These are phyloP conservation scores for Musa itinerans DNA, from an alignment of 176 grass and related monocot species.

Conservation along the genomic window DNA sequence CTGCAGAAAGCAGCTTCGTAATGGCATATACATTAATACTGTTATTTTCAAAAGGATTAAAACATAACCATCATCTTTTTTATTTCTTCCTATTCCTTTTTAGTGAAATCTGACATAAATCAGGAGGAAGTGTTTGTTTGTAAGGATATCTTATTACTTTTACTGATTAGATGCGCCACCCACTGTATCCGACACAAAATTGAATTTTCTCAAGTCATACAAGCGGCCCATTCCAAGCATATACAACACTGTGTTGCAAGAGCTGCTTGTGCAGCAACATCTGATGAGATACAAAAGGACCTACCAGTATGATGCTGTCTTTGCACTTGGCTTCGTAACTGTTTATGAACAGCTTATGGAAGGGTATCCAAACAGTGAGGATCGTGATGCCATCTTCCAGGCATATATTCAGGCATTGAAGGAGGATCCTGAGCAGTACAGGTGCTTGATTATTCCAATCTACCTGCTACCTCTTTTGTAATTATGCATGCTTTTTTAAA, in stretches of 20 bases:
- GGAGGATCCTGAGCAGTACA: conserved; percentile 75
- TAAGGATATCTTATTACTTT: conserved; percentile 15
- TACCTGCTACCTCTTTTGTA: background rate
- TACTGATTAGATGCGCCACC: conserved; percentile 54
- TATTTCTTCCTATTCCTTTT: background rate
- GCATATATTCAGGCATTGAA: conserved; percentile 76
- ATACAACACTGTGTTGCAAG: conserved; percentile 82
- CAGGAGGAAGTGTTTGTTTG: background rate
- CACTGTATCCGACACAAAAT: conserved; percentile 76
- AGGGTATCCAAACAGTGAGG: conserved; percentile 71
- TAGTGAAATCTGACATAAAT: background rate
- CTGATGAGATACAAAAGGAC: conserved; percentile 96
- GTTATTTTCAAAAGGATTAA: background rate
- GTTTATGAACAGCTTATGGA: conserved; percentile 96
- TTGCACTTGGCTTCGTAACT: conserved; percentile 91
- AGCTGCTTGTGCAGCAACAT: conserved; percentile 92
- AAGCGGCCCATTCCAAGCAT: conserved; percentile 94
- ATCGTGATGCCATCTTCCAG: conserved; percentile 68
- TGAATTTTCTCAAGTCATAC: conserved; percentile 80
- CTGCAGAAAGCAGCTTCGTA: no score
- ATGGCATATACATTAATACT: no score
- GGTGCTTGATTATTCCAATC: conserved; percentile 29
- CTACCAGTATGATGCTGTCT: conserved; percentile 88
- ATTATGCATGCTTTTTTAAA: background rate
- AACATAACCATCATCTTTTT: background rate